phyloP scores from a whole-genome alignment of 2,329 filamentous ascomycete species.

The Aspergillus oerlinghausenensis region DNA sequence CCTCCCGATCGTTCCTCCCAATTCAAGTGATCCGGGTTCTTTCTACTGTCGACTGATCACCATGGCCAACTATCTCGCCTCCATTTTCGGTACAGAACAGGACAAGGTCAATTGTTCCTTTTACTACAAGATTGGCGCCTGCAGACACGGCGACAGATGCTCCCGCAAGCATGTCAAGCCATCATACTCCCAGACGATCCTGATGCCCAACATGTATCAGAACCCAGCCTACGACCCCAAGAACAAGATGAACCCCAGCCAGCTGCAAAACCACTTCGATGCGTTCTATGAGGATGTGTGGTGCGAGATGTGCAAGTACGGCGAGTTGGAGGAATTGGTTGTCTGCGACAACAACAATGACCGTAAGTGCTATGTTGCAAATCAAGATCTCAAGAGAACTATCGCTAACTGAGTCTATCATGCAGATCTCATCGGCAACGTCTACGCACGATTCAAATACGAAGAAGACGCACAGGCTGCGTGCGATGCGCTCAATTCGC shows the following conservation, averaged over 20 bases:
- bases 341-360: constrained; percentile 99
- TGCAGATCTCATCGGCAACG: constrained; percentile 90
- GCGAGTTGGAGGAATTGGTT: constrained; percentile 93
- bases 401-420: constrained; percentile 11
- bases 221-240: constrained; percentile 96
- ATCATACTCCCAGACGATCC: constrained; percentile 94
- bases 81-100: constrained; percentile 99
- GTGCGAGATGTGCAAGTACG: constrained; percentile 99
- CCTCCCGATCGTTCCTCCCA: neutral
- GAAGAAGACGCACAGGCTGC: constrained; percentile 92
- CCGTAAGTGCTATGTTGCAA: constrained; percentile 52
- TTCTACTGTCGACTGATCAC: constrained; percentile 14
- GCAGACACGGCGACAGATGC: constrained; percentile 96
- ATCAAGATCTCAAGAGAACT: neutral
- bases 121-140: constrained; percentile 99
- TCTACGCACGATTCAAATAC: constrained; percentile 99
- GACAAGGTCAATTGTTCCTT: constrained; percentile 99
- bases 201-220: constrained; percentile 98
- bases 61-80: constrained; percentile 98
- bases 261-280: constrained; percentile 99
- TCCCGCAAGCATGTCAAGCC: constrained; percentile 99
- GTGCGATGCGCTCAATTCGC: constrained; percentile 87
- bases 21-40: neutral
- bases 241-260: constrained; percentile 91
- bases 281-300: constrained; percentile 99